Percentiles rank a stretch among this genome's conserved stretches.
These are phyloP conservation scores for Amanita fuliginea DNA, from an alignment of 768 basidiomycete species.

Conservation along the genomic window DNA sequence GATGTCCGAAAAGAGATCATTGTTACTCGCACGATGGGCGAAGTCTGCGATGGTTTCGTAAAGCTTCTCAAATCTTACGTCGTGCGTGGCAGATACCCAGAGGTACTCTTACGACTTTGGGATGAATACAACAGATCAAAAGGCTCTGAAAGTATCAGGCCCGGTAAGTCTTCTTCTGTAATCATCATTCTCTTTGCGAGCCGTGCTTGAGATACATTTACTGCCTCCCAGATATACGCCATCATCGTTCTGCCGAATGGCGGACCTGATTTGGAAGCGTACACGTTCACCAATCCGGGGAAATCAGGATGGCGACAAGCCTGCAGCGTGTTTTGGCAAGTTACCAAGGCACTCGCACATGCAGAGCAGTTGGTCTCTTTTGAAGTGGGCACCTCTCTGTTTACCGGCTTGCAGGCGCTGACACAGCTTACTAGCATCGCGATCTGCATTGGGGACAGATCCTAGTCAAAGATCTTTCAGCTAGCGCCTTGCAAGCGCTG, in stretches of 20 bases:
- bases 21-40: slow-evolving; percentile 68
- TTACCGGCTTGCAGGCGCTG: background rate
- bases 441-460: slow-evolving; percentile 99
- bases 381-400: slow-evolving; percentile 49
- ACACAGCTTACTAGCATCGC: slow-evolving; percentile 59
- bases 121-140: slow-evolving; percentile 70
- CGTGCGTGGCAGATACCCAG: slow-evolving; percentile 79
- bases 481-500: slow-evolving; percentile 16
- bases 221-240: slow-evolving; percentile 70
- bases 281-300: slow-evolving; percentile 44
- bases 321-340: slow-evolving; percentile 85
- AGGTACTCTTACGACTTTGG: slow-evolving; percentile 71
- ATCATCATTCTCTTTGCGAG: slow-evolving; percentile 1
- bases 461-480: slow-evolving; percentile 52
- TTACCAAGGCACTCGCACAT: slow-evolving; percentile 59
- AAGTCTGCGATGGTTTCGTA: slow-evolving; percentile 69
- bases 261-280: slow-evolving; percentile 85
- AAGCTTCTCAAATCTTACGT: slow-evolving; percentile 75
- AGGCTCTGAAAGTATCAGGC: slow-evolving; percentile 77
- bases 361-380: slow-evolving; percentile 79
- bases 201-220: slow-evolving; percentile 51
- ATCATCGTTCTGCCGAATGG: slow-evolving; percentile 88
- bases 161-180: slow-evolving; percentile 36
- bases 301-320: slow-evolving; percentile 80
- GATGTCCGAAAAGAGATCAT: slow-evolving; percentile 76